These are phyloP conservation scores for Penicillium sp. DNA, from an alignment of 2,329 filamentous ascomycete species.

Conservation along the genomic window DNA sequence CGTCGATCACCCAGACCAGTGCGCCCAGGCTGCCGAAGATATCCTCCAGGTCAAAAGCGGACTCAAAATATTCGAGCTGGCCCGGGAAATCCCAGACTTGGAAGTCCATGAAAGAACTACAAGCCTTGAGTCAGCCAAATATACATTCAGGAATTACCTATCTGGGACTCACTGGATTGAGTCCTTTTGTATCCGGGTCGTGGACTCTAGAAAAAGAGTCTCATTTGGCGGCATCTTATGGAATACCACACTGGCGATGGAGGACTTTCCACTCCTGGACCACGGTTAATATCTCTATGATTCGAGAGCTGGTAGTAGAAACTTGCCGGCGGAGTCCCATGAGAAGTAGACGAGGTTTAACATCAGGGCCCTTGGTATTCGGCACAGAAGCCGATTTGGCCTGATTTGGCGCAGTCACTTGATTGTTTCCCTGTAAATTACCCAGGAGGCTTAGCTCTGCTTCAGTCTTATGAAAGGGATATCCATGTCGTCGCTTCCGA, in stretches of 20 bases:
- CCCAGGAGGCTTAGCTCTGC: constrained; percentile 40
- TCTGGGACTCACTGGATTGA: constrained; percentile 76
- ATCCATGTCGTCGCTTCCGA: constrained; percentile 4
- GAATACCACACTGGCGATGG: constrained; percentile 98
- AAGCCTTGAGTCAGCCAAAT: not conserved
- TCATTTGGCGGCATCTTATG: constrained; percentile 96
- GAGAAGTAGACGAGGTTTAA: constrained; percentile 79
- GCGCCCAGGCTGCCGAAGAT: constrained; percentile 94
- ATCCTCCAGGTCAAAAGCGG: constrained; percentile 84
- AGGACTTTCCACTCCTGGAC: constrained; percentile 90
- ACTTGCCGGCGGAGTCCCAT: constrained; percentile 92
- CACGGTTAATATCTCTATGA: constrained; percentile 15
- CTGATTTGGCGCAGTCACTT: constrained; percentile 26
- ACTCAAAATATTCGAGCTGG: constrained; percentile 88
- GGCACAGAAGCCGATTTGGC: constrained; percentile 30
- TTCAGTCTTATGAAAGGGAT: constrained; percentile 21
- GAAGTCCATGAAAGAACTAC: constrained; percentile 97
- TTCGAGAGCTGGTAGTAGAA: not conserved
- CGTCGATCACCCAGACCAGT: constrained; percentile 97
- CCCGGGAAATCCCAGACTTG: constrained; percentile 98
- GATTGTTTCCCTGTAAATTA: constrained; percentile 35
- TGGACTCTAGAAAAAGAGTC: constrained; percentile 93
- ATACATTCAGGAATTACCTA: not conserved
- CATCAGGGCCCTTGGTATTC: constrained; percentile 52
- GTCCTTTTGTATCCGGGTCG: constrained; percentile 89